Base-by-base conservation (phyloP, 1,139 yeast genomes). In the Pneumocystis carinii region DNA sequence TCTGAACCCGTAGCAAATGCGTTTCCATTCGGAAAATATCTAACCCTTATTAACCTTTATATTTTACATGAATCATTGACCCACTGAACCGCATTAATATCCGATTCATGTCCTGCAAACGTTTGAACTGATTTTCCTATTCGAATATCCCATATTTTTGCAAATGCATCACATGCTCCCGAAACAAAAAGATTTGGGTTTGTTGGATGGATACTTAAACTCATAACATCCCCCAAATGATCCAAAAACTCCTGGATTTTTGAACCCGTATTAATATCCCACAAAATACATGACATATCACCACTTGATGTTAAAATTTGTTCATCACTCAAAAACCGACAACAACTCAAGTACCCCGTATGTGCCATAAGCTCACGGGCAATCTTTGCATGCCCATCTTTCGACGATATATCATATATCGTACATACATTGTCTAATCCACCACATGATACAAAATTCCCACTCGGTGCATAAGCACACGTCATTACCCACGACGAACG, bases 341-440 rank as follows among this genome's bases (percentile, higher is more conserved):
- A 79, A 68, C 84, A 89, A 0, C 94, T 84, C 10, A 90, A 82
- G 71, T 90, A 90, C 55, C 95, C 94, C 15, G 84, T 79, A 72
- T 90, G 97, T 1, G 95, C 94, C 48, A 70, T 59, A 59, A 71
- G 63, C 61, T 71, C 68, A 59, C 68, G 63, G 42, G 67, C 63
- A 35, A 65, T 64, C 32, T 66, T 62, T 24, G 62, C 61, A 24
- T 67, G 64, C 35, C 67, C 67, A 3, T 65, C 69, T 53, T 66
- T 61, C 2, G 67, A 59, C 7, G 64, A 62, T 19, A 83, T 73
- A 37, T 81, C 78, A 73, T 88, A 87, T 15, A 90, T 77, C 0
- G 94, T 84, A 68, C 94, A 83, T 55, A 81, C 79, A 71, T 90
- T 89, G 68, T 87, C 92, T 65, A 90, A 76, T 0, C 97, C 97